Percentiles rank a stretch among this genome's conserved stretches.
Conservation (phyloP, 805 yeast genomes). For the Starmerella roubikii region DNA sequence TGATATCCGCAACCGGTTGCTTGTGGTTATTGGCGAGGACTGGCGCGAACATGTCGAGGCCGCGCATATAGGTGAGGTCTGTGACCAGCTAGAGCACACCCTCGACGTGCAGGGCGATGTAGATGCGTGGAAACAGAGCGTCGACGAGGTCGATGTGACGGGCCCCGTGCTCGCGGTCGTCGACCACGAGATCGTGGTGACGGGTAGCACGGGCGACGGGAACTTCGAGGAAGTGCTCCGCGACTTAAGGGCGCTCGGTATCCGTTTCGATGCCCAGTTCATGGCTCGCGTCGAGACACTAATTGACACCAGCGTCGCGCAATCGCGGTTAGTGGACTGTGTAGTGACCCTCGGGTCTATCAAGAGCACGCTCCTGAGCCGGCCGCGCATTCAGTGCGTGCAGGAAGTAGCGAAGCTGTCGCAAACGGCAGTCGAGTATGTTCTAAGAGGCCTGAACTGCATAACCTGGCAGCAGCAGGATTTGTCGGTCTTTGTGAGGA, state of each 20-base stretch:
- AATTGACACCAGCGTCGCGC: not conserved
- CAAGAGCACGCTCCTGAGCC: not conserved
- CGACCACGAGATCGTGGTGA: constrained; percentile 4
- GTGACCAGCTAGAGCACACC: constrained; percentile 33
- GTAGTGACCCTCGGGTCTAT: constrained; percentile 1
- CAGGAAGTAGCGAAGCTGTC: constrained; percentile 1
- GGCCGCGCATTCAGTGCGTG: constrained; percentile 4
- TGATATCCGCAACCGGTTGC: constrained; percentile 33
- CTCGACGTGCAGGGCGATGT: constrained; percentile 33
- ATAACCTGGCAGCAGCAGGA: constrained; percentile 4
- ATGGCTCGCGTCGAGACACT: not conserved
- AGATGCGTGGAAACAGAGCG: constrained; percentile 34
- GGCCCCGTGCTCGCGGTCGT: not conserved
- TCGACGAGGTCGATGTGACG: not conserved
- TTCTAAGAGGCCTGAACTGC: constrained; percentile 6
- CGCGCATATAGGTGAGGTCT: constrained; percentile 40
- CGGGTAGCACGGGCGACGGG: constrained; percentile 19
- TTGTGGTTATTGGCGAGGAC: constrained; percentile 41
- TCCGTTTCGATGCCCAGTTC: constrained; percentile 4
- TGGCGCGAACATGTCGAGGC: constrained; percentile 61
- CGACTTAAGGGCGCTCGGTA: constrained; percentile 11
- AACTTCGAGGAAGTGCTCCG: not conserved
- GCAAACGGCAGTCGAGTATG: constrained; percentile 1
- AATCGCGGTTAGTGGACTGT: constrained; percentile 3
- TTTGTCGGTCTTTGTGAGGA: constrained; percentile 3